Conservation (phyloP, 306 rosid species). For the Aeschynomene evenia region DNA sequence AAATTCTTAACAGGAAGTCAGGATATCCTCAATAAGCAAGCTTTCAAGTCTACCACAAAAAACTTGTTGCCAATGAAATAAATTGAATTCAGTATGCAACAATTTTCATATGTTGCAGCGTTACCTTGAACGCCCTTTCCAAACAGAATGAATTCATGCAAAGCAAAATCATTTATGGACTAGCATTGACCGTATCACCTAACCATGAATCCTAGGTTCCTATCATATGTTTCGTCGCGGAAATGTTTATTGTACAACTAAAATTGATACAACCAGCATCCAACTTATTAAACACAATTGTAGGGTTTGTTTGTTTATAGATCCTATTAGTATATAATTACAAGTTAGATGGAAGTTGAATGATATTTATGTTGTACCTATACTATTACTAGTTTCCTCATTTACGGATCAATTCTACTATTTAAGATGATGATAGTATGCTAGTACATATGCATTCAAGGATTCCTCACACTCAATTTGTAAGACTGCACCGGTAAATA, state of each 20-base stretch:
- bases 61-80: background rate
- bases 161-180: background rate
- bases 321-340: too few species aligned
- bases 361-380: too few species aligned
- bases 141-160: background rate
- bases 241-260: too few species aligned
- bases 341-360: too few species aligned
- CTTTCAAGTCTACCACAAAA: background rate
- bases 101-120: background rate
- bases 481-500: background rate
- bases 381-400: too few species aligned
- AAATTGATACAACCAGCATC: too few species aligned
- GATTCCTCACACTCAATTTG: background rate
- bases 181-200: background rate
- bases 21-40: background rate
- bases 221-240: too few species aligned
- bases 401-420: background rate
- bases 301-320: too few species aligned
- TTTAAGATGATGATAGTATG: background rate
- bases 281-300: too few species aligned
- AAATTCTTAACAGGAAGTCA: too few species aligned
- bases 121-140: background rate
- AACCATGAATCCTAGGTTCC: too few species aligned
- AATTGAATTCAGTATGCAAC: background rate
- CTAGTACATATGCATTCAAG: background rate